Percentiles rank a stretch among this genome's conserved stretches.
These are phyloP conservation scores for Holtermanniella nyarrowii DNA, from an alignment of 768 basidiomycete genomes.

Conservation along the genomic window DNA sequence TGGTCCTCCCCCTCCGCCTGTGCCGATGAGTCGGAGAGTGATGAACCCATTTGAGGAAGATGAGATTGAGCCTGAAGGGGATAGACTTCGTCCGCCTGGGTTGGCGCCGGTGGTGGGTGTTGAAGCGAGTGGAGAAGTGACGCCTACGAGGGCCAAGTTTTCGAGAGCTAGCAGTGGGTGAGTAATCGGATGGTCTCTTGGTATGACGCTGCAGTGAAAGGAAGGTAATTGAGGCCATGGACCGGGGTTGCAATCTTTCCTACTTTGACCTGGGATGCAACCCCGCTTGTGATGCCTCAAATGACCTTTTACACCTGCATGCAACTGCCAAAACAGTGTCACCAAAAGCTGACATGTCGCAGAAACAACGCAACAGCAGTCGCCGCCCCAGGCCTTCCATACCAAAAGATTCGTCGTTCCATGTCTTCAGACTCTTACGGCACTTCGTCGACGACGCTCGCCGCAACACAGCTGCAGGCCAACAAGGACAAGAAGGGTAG, in stretches of 20 bases:
- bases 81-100: slow-evolving; percentile 7
- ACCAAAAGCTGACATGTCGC: no score
- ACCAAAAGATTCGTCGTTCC: slow-evolving; percentile 19
- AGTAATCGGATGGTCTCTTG: slow-evolving; percentile 1
- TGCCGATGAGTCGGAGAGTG: no score
- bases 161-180: slow-evolving; percentile 15
- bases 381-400: no score
- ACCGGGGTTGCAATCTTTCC: no score
- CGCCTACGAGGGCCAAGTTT: slow-evolving; percentile 14
- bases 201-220: no score
- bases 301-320: no score
- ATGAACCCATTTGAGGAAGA: slow-evolving; percentile 21
- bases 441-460: slow-evolving; percentile 4
- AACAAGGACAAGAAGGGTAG: slow-evolving; percentile 35
- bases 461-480: slow-evolving; percentile 20
- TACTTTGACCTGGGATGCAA: no score
- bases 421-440: slow-evolving; percentile 32
- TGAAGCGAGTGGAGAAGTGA: slow-evolving; percentile 9
- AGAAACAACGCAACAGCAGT: no score
- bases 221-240: no score
- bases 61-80: slow-evolving; percentile 18
- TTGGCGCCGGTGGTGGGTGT: neutral
- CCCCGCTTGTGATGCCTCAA: no score
- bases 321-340: no score
- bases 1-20: neutral